Evolutionary conservation across 2,329 filamentous ascomycete genomes (phyloP).

Genomic region (Whalleya microplaca): DNA sequence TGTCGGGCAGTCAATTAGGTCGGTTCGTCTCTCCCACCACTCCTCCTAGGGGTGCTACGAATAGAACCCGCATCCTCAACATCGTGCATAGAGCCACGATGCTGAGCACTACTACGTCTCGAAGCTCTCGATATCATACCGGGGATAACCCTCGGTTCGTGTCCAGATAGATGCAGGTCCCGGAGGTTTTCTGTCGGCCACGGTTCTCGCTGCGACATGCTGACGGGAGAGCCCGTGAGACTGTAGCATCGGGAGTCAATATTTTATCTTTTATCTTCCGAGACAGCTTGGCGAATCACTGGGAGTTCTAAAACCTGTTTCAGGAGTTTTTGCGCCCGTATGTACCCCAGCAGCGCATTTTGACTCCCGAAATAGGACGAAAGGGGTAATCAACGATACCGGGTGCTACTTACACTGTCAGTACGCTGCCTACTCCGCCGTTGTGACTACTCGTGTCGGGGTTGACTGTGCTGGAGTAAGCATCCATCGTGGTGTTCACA

Average conservation of each 20-base stretch:
- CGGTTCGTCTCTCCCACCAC: slow-evolving; percentile 25
- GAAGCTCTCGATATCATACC: slow-evolving; percentile 64
- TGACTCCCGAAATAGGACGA: too few species aligned
- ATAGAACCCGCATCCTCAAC: slow-evolving; percentile 37
- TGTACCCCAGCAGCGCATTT: too few species aligned
- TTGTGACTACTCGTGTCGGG: slow-evolving; percentile 18
- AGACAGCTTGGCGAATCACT: too few species aligned
- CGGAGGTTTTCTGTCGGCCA: slow-evolving; percentile 45
- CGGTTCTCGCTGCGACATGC: slow-evolving; percentile 36
- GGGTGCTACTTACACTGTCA: too few species aligned
- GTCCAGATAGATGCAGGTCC: slow-evolving; percentile 56
- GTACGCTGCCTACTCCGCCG: slow-evolving; percentile 17
- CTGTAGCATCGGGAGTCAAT: too few species aligned
- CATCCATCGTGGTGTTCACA: slow-evolving; percentile 23
- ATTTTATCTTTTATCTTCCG: too few species aligned
- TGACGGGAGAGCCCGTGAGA: slow-evolving; percentile 24
- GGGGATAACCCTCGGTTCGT: slow-evolving; percentile 72
- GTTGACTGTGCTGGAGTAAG: slow-evolving; percentile 22
- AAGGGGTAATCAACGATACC: too few species aligned
- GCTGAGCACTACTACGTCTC: slow-evolving; percentile 48
- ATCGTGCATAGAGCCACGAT: slow-evolving; percentile 44
- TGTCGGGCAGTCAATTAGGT: background rate
- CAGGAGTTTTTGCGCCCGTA: too few species aligned
- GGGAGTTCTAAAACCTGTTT: too few species aligned
- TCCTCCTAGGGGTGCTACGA: slow-evolving; percentile 24